Conservation (phyloP, 805 yeast species). For the Ogataea philodendri region DNA sequence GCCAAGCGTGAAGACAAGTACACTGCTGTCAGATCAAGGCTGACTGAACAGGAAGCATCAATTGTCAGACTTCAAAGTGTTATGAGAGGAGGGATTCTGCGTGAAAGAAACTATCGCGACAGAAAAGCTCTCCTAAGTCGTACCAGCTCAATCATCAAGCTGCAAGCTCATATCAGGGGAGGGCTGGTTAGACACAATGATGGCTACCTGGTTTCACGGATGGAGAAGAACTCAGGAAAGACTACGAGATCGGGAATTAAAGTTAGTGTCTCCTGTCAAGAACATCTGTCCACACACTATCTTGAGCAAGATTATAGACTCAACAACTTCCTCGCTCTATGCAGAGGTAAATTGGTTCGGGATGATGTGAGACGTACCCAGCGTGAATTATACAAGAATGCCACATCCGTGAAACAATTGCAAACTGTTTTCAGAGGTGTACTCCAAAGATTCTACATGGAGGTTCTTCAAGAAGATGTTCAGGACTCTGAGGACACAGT, state of each 20-base stretch:
- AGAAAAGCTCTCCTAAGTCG: slow-evolving; percentile 24
- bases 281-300: slow-evolving; percentile 7
- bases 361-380: slow-evolving; percentile 22
- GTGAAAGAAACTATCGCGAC: slow-evolving; percentile 19
- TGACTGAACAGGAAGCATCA: slow-evolving; percentile 18
- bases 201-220: slow-evolving; percentile 5
- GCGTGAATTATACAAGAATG: slow-evolving; percentile 19
- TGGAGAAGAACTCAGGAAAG: slow-evolving; percentile 1
- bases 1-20: slow-evolving; percentile 23
- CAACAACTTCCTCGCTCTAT: slow-evolving; percentile 41
- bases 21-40: slow-evolving; percentile 15
- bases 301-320: slow-evolving; percentile 22
- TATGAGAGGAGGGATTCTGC: slow-evolving; percentile 33
- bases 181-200: slow-evolving; percentile 27
- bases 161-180: slow-evolving; percentile 49
- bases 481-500: slow-evolving; percentile 43
- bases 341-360: slow-evolving; percentile 43
- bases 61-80: slow-evolving; percentile 36
- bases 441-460: slow-evolving; percentile 54
- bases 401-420: slow-evolving; percentile 38
- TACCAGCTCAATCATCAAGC: slow-evolving; percentile 25
- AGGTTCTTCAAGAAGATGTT: slow-evolving; percentile 51
- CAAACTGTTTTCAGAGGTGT: slow-evolving; percentile 68
- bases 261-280: slow-evolving; percentile 7
- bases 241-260: slow-evolving; percentile 2